Base-by-base conservation (phyloP, 768 basidiomycete species). In the Cystobasidium ongulense region DNA sequence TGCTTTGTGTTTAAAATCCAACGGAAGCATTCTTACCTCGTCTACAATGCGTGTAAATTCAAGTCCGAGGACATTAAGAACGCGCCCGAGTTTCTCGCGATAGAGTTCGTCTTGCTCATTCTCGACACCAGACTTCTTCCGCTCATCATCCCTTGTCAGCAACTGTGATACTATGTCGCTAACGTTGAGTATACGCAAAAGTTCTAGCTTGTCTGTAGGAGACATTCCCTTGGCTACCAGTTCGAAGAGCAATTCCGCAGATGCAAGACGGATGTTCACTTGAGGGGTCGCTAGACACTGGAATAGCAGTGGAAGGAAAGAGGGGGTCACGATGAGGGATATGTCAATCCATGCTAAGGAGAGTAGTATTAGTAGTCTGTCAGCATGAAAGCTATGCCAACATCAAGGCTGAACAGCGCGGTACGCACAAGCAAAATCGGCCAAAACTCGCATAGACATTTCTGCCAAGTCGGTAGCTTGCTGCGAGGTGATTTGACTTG, bases 181-280 rank as follows among this genome's bases (percentile, higher is more conserved):
- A 31, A 98, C 83, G 23, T 94, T 89, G 36, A 99, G 85, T 1
- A 96, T 90, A 78, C 91, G 89, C 78, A 98, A 84, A 18, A 98
- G 84, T 77, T 91, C 89, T 10, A 99, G 82, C 81, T 96, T 96
- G 41, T 84, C 84, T 0, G 91, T 87, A 78, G 94, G 92, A 79
- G 98, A 93, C 53, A 98, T 85, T 21, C 96, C 96, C 81, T 98
- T 98, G 29, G 87, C 83, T n/a, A 95, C 85, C 64, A 98, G 90
- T 27, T 89, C 88, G 13, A 87, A 85, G 61, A 98, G 82, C 1
- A 92, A 86, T n/a, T 85, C 85, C 23, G 88, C 89, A 1, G 94
- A 88, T 0, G 92, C 89, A 35, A 93, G 83, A 35, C 92, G 90
- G 77, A 98, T 88, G 1, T 89, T 85, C 33, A 92, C 81, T 29